phyloP scores from a whole-genome alignment of 2,329 filamentous ascomycete genomes.

The Pseudocercospora cruenta region DNA sequence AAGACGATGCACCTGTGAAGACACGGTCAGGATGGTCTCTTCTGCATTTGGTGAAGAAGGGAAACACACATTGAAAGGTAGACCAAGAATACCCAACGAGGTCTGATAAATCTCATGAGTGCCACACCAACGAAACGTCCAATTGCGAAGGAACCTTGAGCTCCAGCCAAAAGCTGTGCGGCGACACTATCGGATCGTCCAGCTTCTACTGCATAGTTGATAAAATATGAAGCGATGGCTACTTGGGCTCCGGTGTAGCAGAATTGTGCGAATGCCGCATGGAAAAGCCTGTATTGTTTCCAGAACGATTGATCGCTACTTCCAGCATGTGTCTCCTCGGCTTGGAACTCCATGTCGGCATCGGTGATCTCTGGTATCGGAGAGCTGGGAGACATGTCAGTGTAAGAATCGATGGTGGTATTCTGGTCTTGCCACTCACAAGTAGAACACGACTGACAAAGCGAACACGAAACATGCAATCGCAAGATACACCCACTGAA shows the following conservation, averaged over 20 bases:
- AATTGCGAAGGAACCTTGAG: slow-evolving; percentile 71
- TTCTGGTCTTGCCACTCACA: slow-evolving; percentile 36
- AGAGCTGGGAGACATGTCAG: slow-evolving; percentile 34
- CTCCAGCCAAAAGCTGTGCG: slow-evolving; percentile 72
- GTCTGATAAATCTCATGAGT: slow-evolving; percentile 68
- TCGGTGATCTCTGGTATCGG: slow-evolving; percentile 62
- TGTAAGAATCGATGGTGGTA: background rate
- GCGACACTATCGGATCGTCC: slow-evolving; percentile 59
- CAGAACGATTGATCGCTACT: slow-evolving; percentile 54
- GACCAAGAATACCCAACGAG: slow-evolving; percentile 70
- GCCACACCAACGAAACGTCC: slow-evolving; percentile 71
- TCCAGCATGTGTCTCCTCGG: slow-evolving; percentile 35
- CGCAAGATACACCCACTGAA: slow-evolving; percentile 68
- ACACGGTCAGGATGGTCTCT: background rate
- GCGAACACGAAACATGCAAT: slow-evolving; percentile 64
- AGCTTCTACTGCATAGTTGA: slow-evolving; percentile 64
- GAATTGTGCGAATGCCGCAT: slow-evolving; percentile 75
- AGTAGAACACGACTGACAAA: slow-evolving; percentile 62
- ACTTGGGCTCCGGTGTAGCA: slow-evolving; percentile 78
- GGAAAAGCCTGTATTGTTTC: slow-evolving; percentile 73
- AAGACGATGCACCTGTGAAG: slow-evolving; percentile 56
- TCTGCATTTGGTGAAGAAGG: background rate
- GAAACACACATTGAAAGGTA: slow-evolving; percentile 58
- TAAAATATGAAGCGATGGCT: slow-evolving; percentile 63
- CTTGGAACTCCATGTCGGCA: slow-evolving; percentile 63